phyloP scores from a whole-genome alignment of 1,284 basidiomycete genomes.

The Cryptococcus sp. region DNA sequence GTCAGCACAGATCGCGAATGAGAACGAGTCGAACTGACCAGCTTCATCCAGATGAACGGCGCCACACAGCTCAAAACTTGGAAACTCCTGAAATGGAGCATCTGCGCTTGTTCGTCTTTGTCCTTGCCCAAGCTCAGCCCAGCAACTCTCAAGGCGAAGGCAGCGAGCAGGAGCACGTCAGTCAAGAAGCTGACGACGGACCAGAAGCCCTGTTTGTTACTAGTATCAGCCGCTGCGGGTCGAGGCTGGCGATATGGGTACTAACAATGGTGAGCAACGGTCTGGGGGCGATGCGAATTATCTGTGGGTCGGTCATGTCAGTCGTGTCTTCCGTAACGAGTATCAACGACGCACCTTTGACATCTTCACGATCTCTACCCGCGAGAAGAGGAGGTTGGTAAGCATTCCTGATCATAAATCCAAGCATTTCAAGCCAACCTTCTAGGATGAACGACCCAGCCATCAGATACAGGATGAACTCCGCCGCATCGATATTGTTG shows the following conservation, averaged over 20 bases:
- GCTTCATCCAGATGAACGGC: slow-evolving; percentile 86
- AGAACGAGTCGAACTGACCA: slow-evolving; percentile 66
- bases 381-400: neutral
- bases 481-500: slow-evolving; percentile 69
- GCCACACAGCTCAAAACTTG: slow-evolving; percentile 82
- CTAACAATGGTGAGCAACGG: slow-evolving; percentile 42
- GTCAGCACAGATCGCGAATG: slow-evolving; percentile 34
- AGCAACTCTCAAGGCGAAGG: slow-evolving; percentile 71
- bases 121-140: slow-evolving; percentile 61
- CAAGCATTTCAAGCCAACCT: slow-evolving; percentile 57
- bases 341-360: slow-evolving; percentile 60
- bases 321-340: neutral
- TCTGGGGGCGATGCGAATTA: slow-evolving; percentile 41
- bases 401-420: neutral
- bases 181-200: slow-evolving; percentile 70
- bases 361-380: slow-evolving; percentile 55
- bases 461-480: slow-evolving; percentile 74
- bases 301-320: slow-evolving; percentile 22
- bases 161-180: slow-evolving; percentile 68
- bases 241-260: slow-evolving; percentile 55
- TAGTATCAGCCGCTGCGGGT: neutral
- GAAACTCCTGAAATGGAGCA: slow-evolving; percentile 71
- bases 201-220: slow-evolving; percentile 67
- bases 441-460: slow-evolving; percentile 73
- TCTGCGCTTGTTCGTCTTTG: slow-evolving; percentile 41